Percentiles rank a stretch among this genome's conserved stretches.
Conservation (phyloP, 2,329 filamentous ascomycete genomes). For the Apiospora rasikravindrae region DNA sequence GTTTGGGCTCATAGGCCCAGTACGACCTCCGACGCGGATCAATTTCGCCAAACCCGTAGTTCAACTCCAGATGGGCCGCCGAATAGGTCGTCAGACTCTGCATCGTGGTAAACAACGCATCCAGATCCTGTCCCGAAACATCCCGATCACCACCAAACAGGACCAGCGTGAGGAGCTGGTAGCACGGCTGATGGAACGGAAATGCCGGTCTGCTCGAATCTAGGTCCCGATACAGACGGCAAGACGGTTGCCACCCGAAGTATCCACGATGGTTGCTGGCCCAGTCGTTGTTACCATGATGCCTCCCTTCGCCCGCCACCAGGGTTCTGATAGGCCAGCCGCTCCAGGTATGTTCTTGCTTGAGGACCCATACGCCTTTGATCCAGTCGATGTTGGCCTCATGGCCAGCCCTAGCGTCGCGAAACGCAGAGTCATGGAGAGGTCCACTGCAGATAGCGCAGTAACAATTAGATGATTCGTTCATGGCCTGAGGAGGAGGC, state of each 20-base stretch:
- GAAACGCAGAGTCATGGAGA: neutral
- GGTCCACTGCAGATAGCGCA: neutral
- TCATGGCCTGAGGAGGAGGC: neutral
- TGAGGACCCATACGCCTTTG: neutral
- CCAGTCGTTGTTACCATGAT: neutral
- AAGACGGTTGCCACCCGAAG: neutral
- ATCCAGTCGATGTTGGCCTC: neutral
- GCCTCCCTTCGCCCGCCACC: neutral
- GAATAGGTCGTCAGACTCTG: neutral
- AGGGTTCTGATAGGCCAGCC: neutral
- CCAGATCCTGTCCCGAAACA: neutral
- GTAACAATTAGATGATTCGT: neutral
- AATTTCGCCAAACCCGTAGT: neutral
- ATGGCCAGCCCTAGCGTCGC: neutral
- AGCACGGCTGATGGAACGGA: neutral
- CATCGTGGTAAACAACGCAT: neutral
- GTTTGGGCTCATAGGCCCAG: neutral
- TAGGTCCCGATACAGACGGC: neutral
- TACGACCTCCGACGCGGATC: neutral
- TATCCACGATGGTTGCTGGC: neutral
- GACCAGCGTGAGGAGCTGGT: neutral
- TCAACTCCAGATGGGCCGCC: neutral
- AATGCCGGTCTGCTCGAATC: neutral
- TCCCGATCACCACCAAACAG: neutral
- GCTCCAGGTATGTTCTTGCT: neutral